These are phyloP conservation scores for Pseudogymnoascus sp. DNA, from an alignment of 2,329 filamentous ascomycete species.

Conservation along the genomic window DNA sequence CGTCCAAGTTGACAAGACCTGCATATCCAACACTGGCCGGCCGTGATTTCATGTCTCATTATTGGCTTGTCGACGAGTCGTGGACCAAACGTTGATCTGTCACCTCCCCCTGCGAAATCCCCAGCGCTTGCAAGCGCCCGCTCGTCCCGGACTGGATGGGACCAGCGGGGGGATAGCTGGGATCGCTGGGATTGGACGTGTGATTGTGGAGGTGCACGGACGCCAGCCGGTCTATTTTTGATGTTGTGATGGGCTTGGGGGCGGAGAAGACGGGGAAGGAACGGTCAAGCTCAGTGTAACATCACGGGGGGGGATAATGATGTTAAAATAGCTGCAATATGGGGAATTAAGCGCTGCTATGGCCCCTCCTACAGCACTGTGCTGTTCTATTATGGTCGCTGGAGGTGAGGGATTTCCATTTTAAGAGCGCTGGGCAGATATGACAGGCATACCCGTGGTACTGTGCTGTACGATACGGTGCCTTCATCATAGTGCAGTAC, in stretches of 20 bases:
- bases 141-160: background rate
- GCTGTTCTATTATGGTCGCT: background rate
- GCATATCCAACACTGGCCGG: conserved; percentile 9
- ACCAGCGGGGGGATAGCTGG: background rate
- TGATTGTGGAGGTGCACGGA: conserved; percentile 8
- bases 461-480: background rate
- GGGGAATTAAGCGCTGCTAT: background rate
- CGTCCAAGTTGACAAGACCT: background rate
- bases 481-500: background rate
- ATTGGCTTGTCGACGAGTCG: background rate
- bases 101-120: conserved; percentile 3
- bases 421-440: background rate
- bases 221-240: background rate
- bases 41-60: background rate
- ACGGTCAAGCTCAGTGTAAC: conserved; percentile 2
- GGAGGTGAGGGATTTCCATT: conserved; percentile 7
- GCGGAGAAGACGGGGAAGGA: background rate
- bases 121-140: conserved; percentile 8
- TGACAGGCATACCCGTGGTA: background rate
- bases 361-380: background rate
- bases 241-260: background rate
- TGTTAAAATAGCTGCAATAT: conserved; percentile 5
- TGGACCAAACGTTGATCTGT: conserved; percentile 8
- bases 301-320: background rate
- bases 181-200: background rate